Evolutionary conservation across 2,329 filamentous ascomycete species (phyloP).

Genomic region (Neurospora crassa): DNA sequence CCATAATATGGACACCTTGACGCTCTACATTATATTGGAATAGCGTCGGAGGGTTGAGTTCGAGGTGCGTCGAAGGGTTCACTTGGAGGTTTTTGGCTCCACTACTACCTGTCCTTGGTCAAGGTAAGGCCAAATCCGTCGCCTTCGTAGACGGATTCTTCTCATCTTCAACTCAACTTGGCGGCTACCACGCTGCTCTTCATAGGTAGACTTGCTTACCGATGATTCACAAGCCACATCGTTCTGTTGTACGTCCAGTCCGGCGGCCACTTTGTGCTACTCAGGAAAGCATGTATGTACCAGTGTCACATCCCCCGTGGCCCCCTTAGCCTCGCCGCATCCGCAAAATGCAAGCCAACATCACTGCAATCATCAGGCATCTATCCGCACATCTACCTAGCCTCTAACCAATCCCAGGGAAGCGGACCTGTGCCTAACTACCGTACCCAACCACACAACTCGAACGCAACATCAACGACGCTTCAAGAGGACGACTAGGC

Average conservation of each 20-base stretch:
- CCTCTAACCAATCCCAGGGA: not conserved
- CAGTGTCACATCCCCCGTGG: not conserved
- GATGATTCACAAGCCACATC: not conserved
- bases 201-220: not conserved
- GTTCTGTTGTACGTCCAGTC: not conserved
- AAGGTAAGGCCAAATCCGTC: not conserved
- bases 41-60: not conserved
- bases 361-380: not conserved
- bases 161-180: not conserved
- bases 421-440: not conserved
- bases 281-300: not conserved
- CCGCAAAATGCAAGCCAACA: not conserved
- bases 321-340: not conserved
- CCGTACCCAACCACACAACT: not conserved
- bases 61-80: not conserved
- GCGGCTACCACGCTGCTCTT: not conserved
- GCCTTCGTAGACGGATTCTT: not conserved
- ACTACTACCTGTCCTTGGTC: not conserved
- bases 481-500: not conserved
- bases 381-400: not conserved
- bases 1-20: not conserved
- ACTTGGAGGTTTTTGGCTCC: not conserved
- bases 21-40: not conserved
- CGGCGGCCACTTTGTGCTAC: not conserved
- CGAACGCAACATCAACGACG: not conserved